Evolutionary conservation across 1,284 basidiomycete genomes (phyloP), one percentile per base, ranked within the genome.

Genomic region (Trametes sp.): DNA sequence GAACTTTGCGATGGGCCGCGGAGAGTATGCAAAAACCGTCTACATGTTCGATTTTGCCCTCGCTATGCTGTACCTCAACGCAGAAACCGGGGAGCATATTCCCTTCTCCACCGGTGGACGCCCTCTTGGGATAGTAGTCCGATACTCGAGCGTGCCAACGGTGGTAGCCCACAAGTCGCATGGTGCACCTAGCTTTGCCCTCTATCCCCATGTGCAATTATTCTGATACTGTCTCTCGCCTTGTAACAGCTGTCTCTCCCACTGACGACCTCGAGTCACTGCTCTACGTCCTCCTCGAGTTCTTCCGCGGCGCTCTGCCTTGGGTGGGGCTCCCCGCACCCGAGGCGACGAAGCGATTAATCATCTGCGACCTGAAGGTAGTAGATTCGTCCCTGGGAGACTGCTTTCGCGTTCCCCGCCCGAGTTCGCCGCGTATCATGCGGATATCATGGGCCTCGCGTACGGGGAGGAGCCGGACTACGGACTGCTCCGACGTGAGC

Each of bases 21-120:
- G 41, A 3, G 23, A 41, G 16, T 6, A 50, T 9, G 24, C 44
- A 1, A 48, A 57, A n/a, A 36, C 51, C 24, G 38, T 70, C 4
- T 48, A 68, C 35, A 21, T 69, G 19, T 63, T 70, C 53, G 66
- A 70, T 54, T 61, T 69, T 26, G 63, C 62, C 2, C 44, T 57
- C 16, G 41, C 62, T 5, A 61, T 48, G 54, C 31, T 65, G 7
- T 69, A 57, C 52, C 8, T 67, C 16, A 42, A 65, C 28, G 61
- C 60, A 1, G 23, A 36, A 3, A 33, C 31, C 6, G 60, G 64
- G 9, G 23, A 61, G 6, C 66, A 70, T 35, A 62, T 68, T 4
- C 66, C 66, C 57, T 29, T 24, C 57, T 5, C 19, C 53, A 1
- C 58, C 53, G 10, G 33, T 33, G 49, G 63, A 3, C 54, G n/a